These are phyloP conservation scores for Dioszegia aurantiaca DNA, from an alignment of 768 basidiomycete species.

Conservation along the genomic window DNA sequence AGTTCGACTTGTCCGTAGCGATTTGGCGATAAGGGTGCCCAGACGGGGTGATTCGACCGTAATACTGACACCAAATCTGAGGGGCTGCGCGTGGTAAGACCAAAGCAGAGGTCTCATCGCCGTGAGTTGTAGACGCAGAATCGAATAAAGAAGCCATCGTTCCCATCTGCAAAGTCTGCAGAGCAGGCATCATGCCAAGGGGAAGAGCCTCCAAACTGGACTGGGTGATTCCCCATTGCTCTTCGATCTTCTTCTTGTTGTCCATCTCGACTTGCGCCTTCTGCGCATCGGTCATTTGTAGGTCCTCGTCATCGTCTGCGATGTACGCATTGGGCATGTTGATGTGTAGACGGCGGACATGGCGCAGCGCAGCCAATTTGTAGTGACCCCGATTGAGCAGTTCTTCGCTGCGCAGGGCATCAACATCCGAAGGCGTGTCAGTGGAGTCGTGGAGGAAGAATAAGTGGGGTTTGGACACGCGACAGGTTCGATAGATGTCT, in stretches of 20 bases:
- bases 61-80: neutral
- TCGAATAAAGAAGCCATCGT: neutral
- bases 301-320: neutral
- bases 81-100: neutral
- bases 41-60: neutral
- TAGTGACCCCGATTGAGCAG: neutral
- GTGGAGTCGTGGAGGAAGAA: neutral
- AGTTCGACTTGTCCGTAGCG: neutral
- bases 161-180: neutral
- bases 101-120: neutral
- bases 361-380: constrained; percentile 7
- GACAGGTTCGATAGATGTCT: neutral
- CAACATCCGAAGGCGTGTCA: neutral
- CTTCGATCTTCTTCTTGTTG: too few species aligned
- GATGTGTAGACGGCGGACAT: neutral
- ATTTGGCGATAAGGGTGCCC: neutral
- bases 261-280: too few species aligned
- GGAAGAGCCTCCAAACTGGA: too few species aligned
- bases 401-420: neutral
- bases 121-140: neutral
- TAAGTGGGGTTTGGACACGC: neutral
- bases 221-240: too few species aligned
- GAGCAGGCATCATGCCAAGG: too few species aligned
- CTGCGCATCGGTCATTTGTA: neutral
- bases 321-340: neutral